A percentile compares a stretch with the other conserved stretches of the same genome.
phyloP scores from a whole-genome alignment of 768 basidiomycete species.

The Podaxis sp. region DNA sequence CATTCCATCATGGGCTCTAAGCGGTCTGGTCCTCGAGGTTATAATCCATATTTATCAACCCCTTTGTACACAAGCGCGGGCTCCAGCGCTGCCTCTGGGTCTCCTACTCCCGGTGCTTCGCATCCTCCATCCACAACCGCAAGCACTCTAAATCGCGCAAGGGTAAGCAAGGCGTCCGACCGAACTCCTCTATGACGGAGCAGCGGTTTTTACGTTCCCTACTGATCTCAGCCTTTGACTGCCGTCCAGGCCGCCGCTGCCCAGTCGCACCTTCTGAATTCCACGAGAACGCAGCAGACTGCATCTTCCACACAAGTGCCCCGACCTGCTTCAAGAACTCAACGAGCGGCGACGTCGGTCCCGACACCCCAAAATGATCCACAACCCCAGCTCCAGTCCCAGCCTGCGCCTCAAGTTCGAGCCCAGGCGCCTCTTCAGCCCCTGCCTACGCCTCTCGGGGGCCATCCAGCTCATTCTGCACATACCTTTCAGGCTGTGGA shows the following conservation, averaged over 20 bases:
- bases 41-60: background rate
- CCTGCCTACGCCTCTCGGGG: background rate
- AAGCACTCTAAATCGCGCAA: background rate
- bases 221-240: background rate
- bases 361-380: background rate
- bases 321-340: background rate
- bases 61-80: background rate
- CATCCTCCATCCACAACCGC: background rate
- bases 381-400: background rate
- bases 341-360: background rate
- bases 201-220: background rate
- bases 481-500: background rate
- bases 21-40: background rate
- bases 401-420: background rate
- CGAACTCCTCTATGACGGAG: background rate
- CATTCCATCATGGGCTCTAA: slow-evolving; percentile 5
- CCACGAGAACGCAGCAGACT: background rate
- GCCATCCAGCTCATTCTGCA: background rate
- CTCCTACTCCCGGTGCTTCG: background rate
- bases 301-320: background rate
- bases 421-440: background rate
- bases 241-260: background rate
- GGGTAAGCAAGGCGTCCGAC: background rate
- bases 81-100: background rate
- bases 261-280: background rate